Evolutionary conservation across 1,284 basidiomycete species (phyloP).

Genomic region (Pseudozyma flocculosa): DNA sequence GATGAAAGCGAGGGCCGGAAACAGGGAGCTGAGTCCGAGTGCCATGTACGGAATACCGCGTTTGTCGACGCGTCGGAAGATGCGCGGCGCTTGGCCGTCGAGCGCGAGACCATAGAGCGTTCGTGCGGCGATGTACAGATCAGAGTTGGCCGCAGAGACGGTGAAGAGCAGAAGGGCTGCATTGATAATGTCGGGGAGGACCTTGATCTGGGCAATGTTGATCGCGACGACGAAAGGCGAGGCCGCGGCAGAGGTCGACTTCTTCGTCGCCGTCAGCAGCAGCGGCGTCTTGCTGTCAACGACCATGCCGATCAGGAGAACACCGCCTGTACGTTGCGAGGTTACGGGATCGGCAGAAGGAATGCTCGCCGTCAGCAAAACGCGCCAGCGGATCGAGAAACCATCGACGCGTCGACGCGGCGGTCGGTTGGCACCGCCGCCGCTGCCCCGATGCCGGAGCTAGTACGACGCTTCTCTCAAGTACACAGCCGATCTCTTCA

Average conservation of each 20-base stretch:
- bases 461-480: too few relatives aligned
- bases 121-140: constrained; percentile 62
- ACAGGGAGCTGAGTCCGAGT: constrained; percentile 64
- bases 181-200: constrained; percentile 67
- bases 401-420: too few relatives aligned
- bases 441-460: too few relatives aligned
- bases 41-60: constrained; percentile 61
- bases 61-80: constrained; percentile 63
- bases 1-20: constrained; percentile 67
- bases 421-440: too few relatives aligned
- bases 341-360: too few relatives aligned
- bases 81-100: constrained; percentile 63
- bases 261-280: constrained; percentile 23
- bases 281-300: constrained; percentile 39
- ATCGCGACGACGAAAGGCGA: constrained; percentile 74
- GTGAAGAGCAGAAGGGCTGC: constrained; percentile 57
- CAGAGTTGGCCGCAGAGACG: constrained; percentile 62
- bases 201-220: constrained; percentile 69
- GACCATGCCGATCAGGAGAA: constrained; percentile 60
- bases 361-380: too few relatives aligned
- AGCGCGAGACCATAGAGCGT: constrained; percentile 64
- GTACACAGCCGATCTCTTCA: too few relatives aligned
- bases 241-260: constrained; percentile 60
- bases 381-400: too few relatives aligned
- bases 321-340: too few relatives aligned